Evolutionary conservation across 495 filamentous ascomycete genomes (phyloP).

Genomic region (Trichoderma orchidacearum): DNA sequence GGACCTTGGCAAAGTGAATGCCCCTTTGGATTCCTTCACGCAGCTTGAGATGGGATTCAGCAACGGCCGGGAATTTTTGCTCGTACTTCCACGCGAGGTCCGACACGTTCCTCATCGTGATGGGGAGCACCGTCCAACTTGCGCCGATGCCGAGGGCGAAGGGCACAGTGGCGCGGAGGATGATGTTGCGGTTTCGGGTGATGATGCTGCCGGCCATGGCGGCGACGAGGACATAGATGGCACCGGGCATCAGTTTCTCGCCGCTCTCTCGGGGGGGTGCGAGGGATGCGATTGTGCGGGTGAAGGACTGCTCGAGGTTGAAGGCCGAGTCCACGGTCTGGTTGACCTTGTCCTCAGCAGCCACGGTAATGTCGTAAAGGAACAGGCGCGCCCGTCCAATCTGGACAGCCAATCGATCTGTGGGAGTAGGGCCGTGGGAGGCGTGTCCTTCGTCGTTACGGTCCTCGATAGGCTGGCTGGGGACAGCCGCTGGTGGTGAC

Average conservation of each 20-base stretch:
- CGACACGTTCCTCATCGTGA: constrained; percentile 74
- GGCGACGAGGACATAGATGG: constrained; percentile 79
- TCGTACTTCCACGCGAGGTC: constrained; percentile 82
- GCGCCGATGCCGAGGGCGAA: constrained; percentile 58
- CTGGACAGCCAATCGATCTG: constrained; percentile 78
- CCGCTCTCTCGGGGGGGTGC: constrained; percentile 69
- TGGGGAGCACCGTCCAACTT: constrained; percentile 59
- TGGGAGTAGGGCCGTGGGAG: constrained; percentile 58
- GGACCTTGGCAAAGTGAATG: constrained; percentile 54
- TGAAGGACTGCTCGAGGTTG: constrained; percentile 68
- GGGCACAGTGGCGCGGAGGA: constrained; percentile 60
- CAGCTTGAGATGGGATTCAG: constrained; percentile 58
- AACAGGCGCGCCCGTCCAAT: constrained; percentile 69
- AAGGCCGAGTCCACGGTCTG: constrained; percentile 58
- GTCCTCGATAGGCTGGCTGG: constrained; percentile 19
- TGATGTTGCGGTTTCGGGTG: constrained; percentile 67
- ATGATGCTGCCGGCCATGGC: constrained; percentile 88
- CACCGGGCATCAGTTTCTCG: constrained; percentile 73
- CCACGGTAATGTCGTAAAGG: constrained; percentile 56
- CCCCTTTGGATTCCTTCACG: constrained; percentile 54
- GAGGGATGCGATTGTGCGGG: constrained; percentile 71
- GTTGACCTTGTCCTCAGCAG: constrained; percentile 69
- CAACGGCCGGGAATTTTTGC: constrained; percentile 65
- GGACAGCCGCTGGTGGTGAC: constrained; percentile 5
- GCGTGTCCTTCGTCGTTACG: constrained; percentile 14